Conservation (phyloP, 768 basidiomycete species). For the Mycena galopus region DNA sequence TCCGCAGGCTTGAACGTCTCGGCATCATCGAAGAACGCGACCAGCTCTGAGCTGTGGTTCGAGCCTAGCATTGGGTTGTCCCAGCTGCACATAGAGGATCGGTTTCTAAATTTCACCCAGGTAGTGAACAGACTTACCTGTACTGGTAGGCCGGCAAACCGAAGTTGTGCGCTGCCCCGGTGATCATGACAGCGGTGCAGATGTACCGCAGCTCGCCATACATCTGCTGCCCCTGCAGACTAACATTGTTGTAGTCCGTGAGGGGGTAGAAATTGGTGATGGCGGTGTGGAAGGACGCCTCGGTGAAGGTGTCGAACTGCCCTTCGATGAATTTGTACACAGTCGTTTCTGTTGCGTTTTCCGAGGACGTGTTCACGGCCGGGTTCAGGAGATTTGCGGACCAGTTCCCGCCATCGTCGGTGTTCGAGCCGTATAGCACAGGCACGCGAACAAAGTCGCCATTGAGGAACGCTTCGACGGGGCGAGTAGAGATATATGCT, state of each 20-base stretch:
- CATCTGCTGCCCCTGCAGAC: neutral
- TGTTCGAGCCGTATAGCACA: constrained; percentile 58
- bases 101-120: neutral
- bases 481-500: constrained; percentile 47
- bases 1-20: neutral
- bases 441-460: constrained; percentile 56
- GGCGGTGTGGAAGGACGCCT: constrained; percentile 45
- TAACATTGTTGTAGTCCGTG: neutral
- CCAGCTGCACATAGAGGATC: neutral
- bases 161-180: constrained; percentile 36
- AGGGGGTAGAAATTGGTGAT: constrained; percentile 47
- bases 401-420: constrained; percentile 59
- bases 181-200: neutral
- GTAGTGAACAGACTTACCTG: constrained; percentile 47
- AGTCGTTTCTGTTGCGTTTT: constrained; percentile 52
- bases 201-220: neutral
- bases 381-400: constrained; percentile 50
- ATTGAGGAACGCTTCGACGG: constrained; percentile 54
- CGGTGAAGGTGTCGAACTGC: constrained; percentile 50
- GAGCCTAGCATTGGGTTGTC: neutral
- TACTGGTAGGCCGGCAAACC: constrained; percentile 50
- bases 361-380: constrained; percentile 54
- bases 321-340: constrained; percentile 58
- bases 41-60: neutral
- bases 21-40: neutral